Conservation (phyloP, 805 yeast species). For the Metschnikowia borealis region DNA sequence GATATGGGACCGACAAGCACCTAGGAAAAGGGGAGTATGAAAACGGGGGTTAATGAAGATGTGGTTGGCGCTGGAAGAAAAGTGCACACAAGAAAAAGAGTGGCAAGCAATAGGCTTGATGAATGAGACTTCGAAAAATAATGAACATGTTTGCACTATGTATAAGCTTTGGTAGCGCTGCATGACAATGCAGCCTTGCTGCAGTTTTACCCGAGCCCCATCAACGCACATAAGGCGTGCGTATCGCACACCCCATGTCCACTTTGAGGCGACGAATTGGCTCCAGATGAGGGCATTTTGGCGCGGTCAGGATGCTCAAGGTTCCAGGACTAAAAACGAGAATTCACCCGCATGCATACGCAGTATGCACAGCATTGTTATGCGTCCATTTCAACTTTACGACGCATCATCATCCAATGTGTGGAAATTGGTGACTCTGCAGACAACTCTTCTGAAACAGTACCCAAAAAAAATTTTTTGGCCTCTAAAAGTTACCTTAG, state of each 20-base stretch:
- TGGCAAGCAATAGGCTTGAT: slow-evolving; percentile 2
- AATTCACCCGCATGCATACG: slow-evolving; percentile 4
- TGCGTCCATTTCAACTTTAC: slow-evolving; percentile 3
- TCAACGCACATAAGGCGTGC: not conserved
- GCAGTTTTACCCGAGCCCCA: slow-evolving; percentile 6
- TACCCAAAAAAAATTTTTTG: not conserved
- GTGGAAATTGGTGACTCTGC: slow-evolving; percentile 3
- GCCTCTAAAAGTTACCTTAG: too few relatives aligned
- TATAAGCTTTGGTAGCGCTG: slow-evolving; percentile 5
- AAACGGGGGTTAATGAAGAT: not conserved
- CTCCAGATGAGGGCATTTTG: not conserved
- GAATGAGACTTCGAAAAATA: slow-evolving; percentile 4
- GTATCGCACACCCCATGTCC: slow-evolving; percentile 1
- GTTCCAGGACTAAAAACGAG: slow-evolving; percentile 4
- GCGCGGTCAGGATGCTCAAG: not conserved
- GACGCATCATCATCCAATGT: slow-evolving; percentile 2
- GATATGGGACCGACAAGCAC: not conserved
- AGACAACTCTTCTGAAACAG: not conserved
- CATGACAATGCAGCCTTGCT: slow-evolving; percentile 3
- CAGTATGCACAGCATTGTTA: slow-evolving; percentile 3
- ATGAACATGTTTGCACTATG: slow-evolving; percentile 5
- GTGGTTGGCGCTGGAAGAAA: not conserved
- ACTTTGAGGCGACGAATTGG: not conserved
- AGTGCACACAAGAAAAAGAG: slow-evolving; percentile 3
- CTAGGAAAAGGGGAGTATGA: not conserved